A percentile compares a stretch with the other conserved stretches of the same genome.
phyloP scores from a whole-genome alignment of 2,329 filamentous ascomycete species.

The Orbilia oligospora region DNA sequence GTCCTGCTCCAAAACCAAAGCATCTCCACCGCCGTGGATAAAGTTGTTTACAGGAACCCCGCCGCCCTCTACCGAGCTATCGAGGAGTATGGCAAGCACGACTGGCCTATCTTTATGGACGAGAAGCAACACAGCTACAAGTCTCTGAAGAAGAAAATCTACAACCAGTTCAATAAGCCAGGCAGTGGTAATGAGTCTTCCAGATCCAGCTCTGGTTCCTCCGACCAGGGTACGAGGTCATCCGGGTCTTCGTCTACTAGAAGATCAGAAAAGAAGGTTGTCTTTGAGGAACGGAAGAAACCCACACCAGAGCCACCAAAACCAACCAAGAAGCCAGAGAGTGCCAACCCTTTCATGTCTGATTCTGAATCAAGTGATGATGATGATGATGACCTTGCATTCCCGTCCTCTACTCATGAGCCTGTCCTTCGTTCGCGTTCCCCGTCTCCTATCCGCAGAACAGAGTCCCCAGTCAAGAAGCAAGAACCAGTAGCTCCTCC shows the following conservation, averaged over 20 bases:
- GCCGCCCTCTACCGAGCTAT: constrained; percentile 63
- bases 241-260: constrained; percentile 51
- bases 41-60: constrained; percentile 63
- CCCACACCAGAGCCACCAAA: constrained; percentile 23
- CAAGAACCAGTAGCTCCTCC: constrained; percentile 44
- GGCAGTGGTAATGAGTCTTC: constrained; percentile 47
- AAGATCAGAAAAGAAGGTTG: constrained; percentile 37
- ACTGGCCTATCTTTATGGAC: constrained; percentile 64
- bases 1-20: constrained; percentile 64
- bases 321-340: constrained; percentile 38
- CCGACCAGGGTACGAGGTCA: constrained; percentile 49
- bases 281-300: constrained; percentile 27
- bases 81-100: constrained; percentile 62
- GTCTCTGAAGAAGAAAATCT: constrained; percentile 61
- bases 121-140: constrained; percentile 64
- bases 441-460: constrained; percentile 41
- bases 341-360: constrained; percentile 53
- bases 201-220: constrained; percentile 57
- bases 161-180: constrained; percentile 59
- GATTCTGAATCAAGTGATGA: constrained; percentile 49
- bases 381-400: constrained; percentile 39
- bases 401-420: constrained; percentile 26
- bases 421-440: constrained; percentile 43
- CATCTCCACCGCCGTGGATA: constrained; percentile 62
- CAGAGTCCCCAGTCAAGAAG: constrained; percentile 42